phyloP scores from a whole-genome alignment of 106 monocot species.

The Apostasia shenzhenica region DNA sequence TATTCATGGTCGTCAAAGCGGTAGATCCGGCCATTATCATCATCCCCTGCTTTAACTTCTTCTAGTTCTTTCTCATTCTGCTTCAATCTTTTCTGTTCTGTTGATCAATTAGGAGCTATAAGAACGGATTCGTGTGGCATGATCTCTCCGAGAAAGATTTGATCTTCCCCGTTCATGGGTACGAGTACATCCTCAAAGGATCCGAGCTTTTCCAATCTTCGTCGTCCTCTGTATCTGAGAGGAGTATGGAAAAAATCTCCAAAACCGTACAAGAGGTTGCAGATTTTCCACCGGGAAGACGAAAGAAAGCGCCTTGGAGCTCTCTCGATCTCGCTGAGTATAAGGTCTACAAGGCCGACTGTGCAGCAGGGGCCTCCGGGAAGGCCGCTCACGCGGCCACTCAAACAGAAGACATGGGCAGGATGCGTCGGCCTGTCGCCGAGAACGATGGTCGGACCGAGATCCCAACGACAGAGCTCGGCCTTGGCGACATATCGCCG shows the following conservation, averaged over 20 bases:
- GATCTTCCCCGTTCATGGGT: conserved; percentile 65
- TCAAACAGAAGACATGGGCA: conserved; percentile 36
- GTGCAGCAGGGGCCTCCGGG: background rate
- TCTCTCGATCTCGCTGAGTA: conserved; percentile 50
- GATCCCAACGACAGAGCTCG: conserved; percentile 27
- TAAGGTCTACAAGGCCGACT: conserved; percentile 45
- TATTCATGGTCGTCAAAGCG: conserved; percentile 85
- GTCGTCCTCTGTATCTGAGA: conserved; percentile 1
- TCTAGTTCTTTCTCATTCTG: background rate
- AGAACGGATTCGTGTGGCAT: conserved; percentile 95
- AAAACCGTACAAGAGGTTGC: conserved; percentile 6
- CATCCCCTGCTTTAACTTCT: background rate
- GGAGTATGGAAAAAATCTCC: conserved; percentile 5
- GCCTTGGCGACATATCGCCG: conserved; percentile 54
- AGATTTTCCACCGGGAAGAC: background rate
- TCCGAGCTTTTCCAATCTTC: conserved; percentile 44
- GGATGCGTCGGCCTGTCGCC: background rate
- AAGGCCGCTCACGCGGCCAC: conserved; percentile 40
- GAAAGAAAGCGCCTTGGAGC: conserved; percentile 23
- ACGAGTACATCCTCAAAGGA: conserved; percentile 93
- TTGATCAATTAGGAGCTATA: conserved; percentile 54
- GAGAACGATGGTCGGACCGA: background rate
- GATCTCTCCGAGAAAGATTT: conserved; percentile 77
- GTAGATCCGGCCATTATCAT: conserved; percentile 5
- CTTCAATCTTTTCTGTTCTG: background rate